Base-by-base conservation (phyloP, 495 filamentous ascomycete species). In the Penicillium pulvis region DNA sequence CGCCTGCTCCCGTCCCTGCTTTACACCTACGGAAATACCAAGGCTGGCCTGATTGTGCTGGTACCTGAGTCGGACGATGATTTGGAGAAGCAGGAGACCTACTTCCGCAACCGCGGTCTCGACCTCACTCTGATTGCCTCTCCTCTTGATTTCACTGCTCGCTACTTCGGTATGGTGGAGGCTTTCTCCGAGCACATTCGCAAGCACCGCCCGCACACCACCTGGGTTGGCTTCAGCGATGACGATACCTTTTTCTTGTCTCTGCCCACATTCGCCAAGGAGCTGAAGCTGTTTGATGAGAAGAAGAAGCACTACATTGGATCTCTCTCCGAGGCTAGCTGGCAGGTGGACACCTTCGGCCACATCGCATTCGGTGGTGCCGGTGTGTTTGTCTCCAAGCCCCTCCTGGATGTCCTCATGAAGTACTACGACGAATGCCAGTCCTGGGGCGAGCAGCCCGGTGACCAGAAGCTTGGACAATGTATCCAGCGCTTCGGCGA, bases 231-330 rank as follows among this genome's bases (percentile, higher is more conserved):
- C 59, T 78, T 90, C 53, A 78, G 89, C 41, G 87, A 90, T 64
- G 87, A 91, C 70, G 88, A 91, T 69, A 90, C 88, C 20, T 90
- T 90, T 74, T 87, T 90, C 69, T 80, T 86, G 4, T 85, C 85
- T 12, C 75, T 90, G 5, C 63, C 81, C 4, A 76, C 78, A 26
- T 71, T 87, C 2, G 71, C 75, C 39, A 65, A 78, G 46, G 78
- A 79, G 56, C 75, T 90, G 56, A 76, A 79, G 53, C 70, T 81
- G 3, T 79, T 85, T 63, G 79, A 89, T 63, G 72, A 81, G 57
- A 70, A 60, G 35, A 72, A 75, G 56, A 79, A 81, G 36, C 61
- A 77, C 53, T 87, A 87, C 67, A 79, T 90, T 54, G 87, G 85
- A 47, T 83, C 82, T 11, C 74, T 87, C 16, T 86, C 86, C 0